Evolutionary conservation across 2,329 filamentous ascomycete species (phyloP).

Genomic region (Exophiala xenobiotica): DNA sequence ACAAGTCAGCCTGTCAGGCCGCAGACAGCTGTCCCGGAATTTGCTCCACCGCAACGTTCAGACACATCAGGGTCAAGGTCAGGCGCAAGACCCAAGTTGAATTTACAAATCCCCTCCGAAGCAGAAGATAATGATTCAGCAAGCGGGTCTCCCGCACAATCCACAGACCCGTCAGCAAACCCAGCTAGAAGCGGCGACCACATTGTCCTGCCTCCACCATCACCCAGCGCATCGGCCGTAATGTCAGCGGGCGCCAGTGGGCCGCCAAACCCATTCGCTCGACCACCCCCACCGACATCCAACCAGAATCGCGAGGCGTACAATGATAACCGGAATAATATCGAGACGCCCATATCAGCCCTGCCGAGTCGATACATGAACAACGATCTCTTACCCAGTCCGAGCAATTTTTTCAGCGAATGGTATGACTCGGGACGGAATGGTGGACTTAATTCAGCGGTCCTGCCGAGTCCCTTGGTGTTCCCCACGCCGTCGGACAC

Average conservation of each 20-base stretch:
- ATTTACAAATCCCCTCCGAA: conserved; percentile 93
- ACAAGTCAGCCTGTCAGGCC: conserved; percentile 50
- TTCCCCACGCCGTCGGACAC: conserved; percentile 65
- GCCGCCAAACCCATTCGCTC: conserved; percentile 91
- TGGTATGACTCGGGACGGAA: conserved; percentile 58
- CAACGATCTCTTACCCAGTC: conserved; percentile 83
- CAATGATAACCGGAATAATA: conserved; percentile 36
- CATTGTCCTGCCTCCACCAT: conserved; percentile 87
- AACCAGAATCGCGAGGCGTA: conserved; percentile 45
- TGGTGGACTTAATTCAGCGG: conserved; percentile 68
- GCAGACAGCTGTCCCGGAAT: conserved; percentile 61
- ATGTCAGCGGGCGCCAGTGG: conserved; percentile 88
- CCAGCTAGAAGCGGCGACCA: conserved; percentile 43
- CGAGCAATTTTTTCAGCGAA: conserved; percentile 87
- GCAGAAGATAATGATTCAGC: conserved; percentile 73
- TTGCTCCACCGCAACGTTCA: conserved; percentile 72
- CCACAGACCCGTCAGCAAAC: conserved; percentile 38
- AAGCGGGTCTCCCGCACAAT: conserved; percentile 65
- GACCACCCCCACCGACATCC: conserved; percentile 69
- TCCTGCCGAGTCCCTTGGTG: conserved; percentile 86
- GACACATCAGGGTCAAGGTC: conserved; percentile 65
- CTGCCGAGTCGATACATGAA: conserved; percentile 88
- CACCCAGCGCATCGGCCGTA: conserved; percentile 80
- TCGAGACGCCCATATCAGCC: conserved; percentile 85
- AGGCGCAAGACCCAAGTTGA: conserved; percentile 73